Conservation (phyloP, 2,329 filamentous ascomycete genomes). For the Blastomyces percursus region DNA sequence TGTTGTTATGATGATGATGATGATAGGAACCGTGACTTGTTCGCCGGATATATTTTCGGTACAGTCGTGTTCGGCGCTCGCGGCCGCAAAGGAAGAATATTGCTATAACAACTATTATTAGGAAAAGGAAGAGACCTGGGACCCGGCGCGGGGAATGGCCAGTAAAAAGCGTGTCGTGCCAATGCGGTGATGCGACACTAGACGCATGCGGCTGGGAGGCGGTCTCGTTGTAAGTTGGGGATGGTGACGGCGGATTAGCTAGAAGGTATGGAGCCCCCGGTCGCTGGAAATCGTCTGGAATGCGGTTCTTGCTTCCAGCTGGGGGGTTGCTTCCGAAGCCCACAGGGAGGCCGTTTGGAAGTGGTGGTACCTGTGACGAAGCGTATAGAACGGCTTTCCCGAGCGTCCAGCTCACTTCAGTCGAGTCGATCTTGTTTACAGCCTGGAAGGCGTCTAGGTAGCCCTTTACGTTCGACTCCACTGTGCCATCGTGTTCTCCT, state of each 20-base stretch:
- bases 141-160: conserved; percentile 57
- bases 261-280: conserved; percentile 34
- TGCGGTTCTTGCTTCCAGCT: conserved; percentile 28
- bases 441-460: conserved; percentile 82
- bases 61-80: conserved; percentile 56
- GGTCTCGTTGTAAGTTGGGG: conserved; percentile 22
- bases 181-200: conserved; percentile 38
- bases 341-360: conserved; percentile 57
- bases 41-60: conserved; percentile 41
- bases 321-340: conserved; percentile 83
- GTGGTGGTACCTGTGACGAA: conserved; percentile 68
- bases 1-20: too few relatives aligned
- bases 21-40: conserved; percentile 7
- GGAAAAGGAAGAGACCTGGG: conserved; percentile 64
- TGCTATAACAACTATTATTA: conserved; percentile 59
- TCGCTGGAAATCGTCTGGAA: conserved; percentile 75
- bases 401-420: conserved; percentile 93
- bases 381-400: conserved; percentile 96
- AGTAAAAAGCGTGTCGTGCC: conserved; percentile 53
- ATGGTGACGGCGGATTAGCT: conserved; percentile 21
- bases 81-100: conserved; percentile 68
- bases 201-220: conserved; percentile 13
- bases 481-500: conserved; percentile 55
- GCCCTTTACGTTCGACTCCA: conserved; percentile 59
- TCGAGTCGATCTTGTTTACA: conserved; percentile 79